phyloP scores from a whole-genome alignment of 768 basidiomycete genomes.

The Serpula lacrymans region DNA sequence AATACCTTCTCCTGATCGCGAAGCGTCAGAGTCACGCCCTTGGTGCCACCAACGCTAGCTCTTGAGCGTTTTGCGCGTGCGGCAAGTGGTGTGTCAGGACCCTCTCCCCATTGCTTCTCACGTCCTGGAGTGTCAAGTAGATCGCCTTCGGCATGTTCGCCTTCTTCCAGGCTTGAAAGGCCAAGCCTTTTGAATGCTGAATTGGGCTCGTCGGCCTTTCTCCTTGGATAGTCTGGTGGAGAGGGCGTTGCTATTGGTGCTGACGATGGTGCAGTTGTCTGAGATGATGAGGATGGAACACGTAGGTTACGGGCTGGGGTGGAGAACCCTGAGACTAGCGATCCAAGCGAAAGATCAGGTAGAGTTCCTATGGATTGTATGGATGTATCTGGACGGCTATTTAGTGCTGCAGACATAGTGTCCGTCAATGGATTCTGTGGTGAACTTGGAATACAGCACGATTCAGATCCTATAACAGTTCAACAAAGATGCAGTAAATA shows the following conservation, averaged over 20 bases:
- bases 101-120: constrained; percentile 47
- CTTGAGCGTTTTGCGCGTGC: constrained; percentile 42
- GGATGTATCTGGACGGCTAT: constrained; percentile 37
- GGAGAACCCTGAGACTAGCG: constrained; percentile 50
- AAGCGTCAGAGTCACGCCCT: constrained; percentile 62
- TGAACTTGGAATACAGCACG: too few relatives aligned
- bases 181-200: constrained; percentile 39
- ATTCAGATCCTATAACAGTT: too few relatives aligned
- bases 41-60: constrained; percentile 22
- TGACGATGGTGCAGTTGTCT: constrained; percentile 51
- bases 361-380: constrained; percentile 41
- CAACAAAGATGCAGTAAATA: too few relatives aligned
- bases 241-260: constrained; percentile 50
- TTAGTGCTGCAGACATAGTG: constrained; percentile 43
- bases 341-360: constrained; percentile 61
- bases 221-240: constrained; percentile 35
- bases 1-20: constrained; percentile 95
- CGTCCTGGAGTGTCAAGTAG: constrained; percentile 53
- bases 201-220: constrained; percentile 38
- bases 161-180: constrained; percentile 29
- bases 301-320: constrained; percentile 46
- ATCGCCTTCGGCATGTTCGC: constrained; percentile 34
- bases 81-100: constrained; percentile 48
- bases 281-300: constrained; percentile 48
- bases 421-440: too few relatives aligned